phyloP scores from a whole-genome alignment of 345 rosid species.

The Acer yangbiense region DNA sequence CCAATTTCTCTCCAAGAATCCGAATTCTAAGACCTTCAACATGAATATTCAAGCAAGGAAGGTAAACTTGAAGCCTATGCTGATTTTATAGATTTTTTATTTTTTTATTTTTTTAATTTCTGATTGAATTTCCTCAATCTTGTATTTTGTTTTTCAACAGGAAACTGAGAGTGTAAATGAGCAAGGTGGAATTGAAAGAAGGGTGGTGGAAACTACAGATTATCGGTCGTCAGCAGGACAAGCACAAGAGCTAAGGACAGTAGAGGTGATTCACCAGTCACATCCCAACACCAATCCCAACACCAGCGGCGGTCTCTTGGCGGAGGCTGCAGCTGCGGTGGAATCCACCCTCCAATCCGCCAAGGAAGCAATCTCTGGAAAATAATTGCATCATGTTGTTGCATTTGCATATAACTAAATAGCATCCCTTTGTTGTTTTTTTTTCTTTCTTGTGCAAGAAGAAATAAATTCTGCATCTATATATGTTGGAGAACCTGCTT shows the following conservation, averaged over 20 bases:
- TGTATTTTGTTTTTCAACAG: conserved; percentile 17
- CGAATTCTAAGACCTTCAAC: conserved; percentile 11
- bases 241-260: conserved; percentile 44
- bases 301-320: conserved; percentile 63
- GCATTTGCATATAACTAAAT: not conserved
- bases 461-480: not conserved
- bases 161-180: conserved; percentile 26
- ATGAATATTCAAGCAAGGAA: conserved; percentile 31
- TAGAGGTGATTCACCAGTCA: conserved; percentile 51
- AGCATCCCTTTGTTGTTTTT: not conserved
- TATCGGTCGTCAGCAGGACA: conserved; percentile 54
- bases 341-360: conserved; percentile 57
- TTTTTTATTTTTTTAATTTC: not conserved
- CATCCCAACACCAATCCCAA: conserved; percentile 25
- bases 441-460: not conserved
- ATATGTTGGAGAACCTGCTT: not conserved
- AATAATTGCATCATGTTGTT: not conserved
- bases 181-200: conserved; percentile 39
- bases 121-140: not conserved
- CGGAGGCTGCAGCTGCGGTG: conserved; percentile 62
- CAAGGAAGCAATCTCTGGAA: conserved; percentile 45
- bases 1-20: not conserved
- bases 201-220: conserved; percentile 50
- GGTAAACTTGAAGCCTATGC: conserved; percentile 21
- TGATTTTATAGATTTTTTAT: not conserved